Evolutionary conservation across 1,284 basidiomycete genomes (phyloP), one percentile per base, ranked within the genome.

Genomic region (Acaromyces ingoldii): DNA sequence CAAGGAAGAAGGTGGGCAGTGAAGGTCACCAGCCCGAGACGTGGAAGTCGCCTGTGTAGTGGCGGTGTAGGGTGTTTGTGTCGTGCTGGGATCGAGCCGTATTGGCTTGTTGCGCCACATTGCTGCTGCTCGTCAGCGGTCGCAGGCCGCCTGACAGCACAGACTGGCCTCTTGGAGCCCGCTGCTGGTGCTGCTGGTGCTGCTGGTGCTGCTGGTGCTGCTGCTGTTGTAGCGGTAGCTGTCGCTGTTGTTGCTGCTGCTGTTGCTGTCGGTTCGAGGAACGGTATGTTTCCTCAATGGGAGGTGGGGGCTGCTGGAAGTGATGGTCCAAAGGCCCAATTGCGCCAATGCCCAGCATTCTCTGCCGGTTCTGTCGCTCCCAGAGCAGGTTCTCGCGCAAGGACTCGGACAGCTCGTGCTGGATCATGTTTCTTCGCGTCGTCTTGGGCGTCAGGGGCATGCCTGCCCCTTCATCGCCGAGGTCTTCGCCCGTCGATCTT

Each of bases 381-480:
- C 89, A 91, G 4, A 92, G 77, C 61, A 93, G 70, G 65, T 91
- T 88, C 44, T 86, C 79, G 19, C 90, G 80, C 55, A 93, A 77
- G 57, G 85, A 87, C 77, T 92, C 90, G 41, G 87, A 87, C 70
- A 93, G 79, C 76, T 93, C 90, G 21, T 85, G 85, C 53, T 84
- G 80, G 45, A 92, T 80, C 88, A 92, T 91, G 65, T 84, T 82
- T 43, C 87, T 80, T 4, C 89, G 81, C 15, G 88, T 91, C 31
- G 90, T 89, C 26, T 86, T 82, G 0, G 90, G 90, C 1, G 89
- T 88, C 63, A 86, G 85, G 0, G 89, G 86, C 25, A 82, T 78
- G 0, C 83, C 81, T 55, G 55, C 25, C 55, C 55, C 31, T 57
- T 46, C 33, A 64, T 55, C 30, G 52, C 50, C 1, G 59, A 57